A percentile compares a stretch with the other conserved stretches of the same genome.
These are phyloP conservation scores for Themeda triandra DNA, from an alignment of 176 grass and related monocot species.

Conservation along the genomic window DNA sequence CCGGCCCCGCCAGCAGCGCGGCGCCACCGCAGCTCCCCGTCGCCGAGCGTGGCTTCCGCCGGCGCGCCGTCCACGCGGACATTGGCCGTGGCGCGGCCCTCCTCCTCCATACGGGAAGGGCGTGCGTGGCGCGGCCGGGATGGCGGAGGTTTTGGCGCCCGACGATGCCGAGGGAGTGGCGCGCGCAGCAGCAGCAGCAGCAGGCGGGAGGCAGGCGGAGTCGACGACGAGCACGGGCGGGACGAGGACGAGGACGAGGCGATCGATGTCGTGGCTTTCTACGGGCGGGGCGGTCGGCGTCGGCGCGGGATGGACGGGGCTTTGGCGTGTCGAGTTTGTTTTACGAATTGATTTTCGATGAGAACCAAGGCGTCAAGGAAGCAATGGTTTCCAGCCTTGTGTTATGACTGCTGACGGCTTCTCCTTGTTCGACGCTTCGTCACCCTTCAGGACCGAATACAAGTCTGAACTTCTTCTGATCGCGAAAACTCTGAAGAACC, in stretches of 20 bases:
- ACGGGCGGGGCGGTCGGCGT: too few relatives aligned
- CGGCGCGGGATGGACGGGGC: not conserved
- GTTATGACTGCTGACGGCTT: too few relatives aligned
- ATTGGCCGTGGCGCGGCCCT: not conserved
- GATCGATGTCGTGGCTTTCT: not conserved
- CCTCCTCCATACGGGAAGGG: not conserved
- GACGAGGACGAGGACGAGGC: not conserved
- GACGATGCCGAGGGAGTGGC: not conserved
- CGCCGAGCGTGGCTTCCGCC: constrained; percentile 35
- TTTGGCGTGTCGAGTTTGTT: not conserved
- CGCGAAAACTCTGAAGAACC: too few relatives aligned
- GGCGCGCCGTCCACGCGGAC: constrained; percentile 46
- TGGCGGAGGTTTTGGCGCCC: constrained; percentile 11
- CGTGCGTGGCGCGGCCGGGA: too few relatives aligned
- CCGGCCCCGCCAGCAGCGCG: not conserved
- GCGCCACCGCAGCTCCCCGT: constrained; percentile 45
- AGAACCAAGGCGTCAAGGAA: not conserved
- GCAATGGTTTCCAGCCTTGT: not conserved
- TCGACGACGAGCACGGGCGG: not conserved
- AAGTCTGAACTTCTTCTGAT: too few relatives aligned
- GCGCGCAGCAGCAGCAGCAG: not conserved
- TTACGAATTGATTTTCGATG: too few relatives aligned
- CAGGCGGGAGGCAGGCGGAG: not conserved
- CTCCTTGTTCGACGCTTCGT: too few relatives aligned
- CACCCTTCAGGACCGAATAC: too few relatives aligned